These are phyloP conservation scores for Fusarium coicis DNA, from an alignment of 2,329 filamentous ascomycete genomes.

Conservation along the genomic window DNA sequence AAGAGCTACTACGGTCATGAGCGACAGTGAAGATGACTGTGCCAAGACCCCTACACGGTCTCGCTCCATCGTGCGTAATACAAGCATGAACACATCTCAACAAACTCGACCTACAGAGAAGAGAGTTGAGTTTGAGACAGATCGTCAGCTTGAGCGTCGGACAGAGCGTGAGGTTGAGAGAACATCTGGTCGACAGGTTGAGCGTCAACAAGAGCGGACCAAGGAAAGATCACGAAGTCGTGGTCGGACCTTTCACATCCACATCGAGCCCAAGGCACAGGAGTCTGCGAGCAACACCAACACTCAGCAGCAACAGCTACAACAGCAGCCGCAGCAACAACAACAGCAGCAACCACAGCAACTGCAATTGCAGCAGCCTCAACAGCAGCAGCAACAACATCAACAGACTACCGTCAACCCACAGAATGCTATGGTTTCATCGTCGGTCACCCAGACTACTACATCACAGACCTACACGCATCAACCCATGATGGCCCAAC, in stretches of 20 bases:
- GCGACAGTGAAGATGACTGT: slow-evolving; percentile 39
- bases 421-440: slow-evolving; percentile 24
- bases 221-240: slow-evolving; percentile 42
- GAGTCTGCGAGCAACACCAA: slow-evolving; percentile 15
- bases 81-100: slow-evolving; percentile 25
- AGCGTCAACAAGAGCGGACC: slow-evolving; percentile 32
- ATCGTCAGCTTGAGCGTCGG: slow-evolving; percentile 27
- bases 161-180: slow-evolving; percentile 15
- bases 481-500: slow-evolving; percentile 27
- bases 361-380: slow-evolving; percentile 13
- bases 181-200: slow-evolving; percentile 16
- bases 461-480: slow-evolving; percentile 27
- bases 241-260: slow-evolving; percentile 44
- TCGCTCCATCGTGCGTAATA: slow-evolving; percentile 32
- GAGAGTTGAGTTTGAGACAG: slow-evolving; percentile 29
- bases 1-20: slow-evolving; percentile 36
- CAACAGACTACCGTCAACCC: slow-evolving; percentile 20
- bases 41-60: slow-evolving; percentile 36
- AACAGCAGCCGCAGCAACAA: slow-evolving; percentile 16
- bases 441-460: slow-evolving; percentile 13
- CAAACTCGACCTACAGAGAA: slow-evolving; percentile 33
- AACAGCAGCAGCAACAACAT: slow-evolving; percentile 13
- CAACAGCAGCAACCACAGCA: slow-evolving; percentile 19
- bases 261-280: slow-evolving; percentile 40
- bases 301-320: slow-evolving; percentile 18